phyloP scores from a whole-genome alignment of 192 early-diverging fungal species.

The Backusella psychrophila region DNA sequence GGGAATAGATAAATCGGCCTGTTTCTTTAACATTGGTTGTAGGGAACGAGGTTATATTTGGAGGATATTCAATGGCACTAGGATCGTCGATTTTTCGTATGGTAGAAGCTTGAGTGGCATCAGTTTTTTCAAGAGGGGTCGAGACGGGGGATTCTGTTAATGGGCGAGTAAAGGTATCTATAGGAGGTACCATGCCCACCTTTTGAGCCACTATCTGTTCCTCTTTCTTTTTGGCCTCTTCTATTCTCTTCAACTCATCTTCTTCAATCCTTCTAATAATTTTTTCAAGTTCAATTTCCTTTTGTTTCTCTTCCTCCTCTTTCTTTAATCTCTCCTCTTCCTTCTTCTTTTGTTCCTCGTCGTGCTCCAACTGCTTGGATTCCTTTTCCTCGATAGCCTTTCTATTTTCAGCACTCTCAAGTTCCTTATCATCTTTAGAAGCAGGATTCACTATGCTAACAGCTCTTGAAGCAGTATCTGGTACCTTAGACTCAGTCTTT shows the following conservation, averaged over 20 bases:
- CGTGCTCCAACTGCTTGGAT: slow-evolving; percentile 29
- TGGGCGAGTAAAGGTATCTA: slow-evolving; percentile 14
- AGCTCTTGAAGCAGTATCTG: not conserved
- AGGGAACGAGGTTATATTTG: slow-evolving; percentile 46
- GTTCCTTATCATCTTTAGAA: not conserved
- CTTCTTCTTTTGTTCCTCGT: slow-evolving; percentile 36
- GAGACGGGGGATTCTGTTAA: slow-evolving; percentile 8
- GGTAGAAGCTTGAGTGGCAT: not conserved
- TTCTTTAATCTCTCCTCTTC: not conserved
- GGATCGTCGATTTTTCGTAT: slow-evolving; percentile 42
- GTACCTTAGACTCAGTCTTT: slow-evolving; percentile 28
- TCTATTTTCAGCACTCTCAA: not conserved
- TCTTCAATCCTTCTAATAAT: not conserved
- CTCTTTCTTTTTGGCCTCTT: not conserved
- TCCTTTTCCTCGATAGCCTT: not conserved
- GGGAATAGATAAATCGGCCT: slow-evolving; percentile 66
- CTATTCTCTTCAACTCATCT: not conserved
- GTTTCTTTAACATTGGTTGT: slow-evolving; percentile 39
- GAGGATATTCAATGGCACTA: slow-evolving; percentile 41
- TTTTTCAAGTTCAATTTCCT: slow-evolving; percentile 23
- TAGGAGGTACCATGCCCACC: not conserved
- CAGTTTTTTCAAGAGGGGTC: not conserved
- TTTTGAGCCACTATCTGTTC: not conserved
- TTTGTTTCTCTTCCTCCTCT: slow-evolving; percentile 21
- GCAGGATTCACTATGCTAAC: slow-evolving; percentile 54